These are phyloP conservation scores for Hypoxylon sp. DNA, from an alignment of 2,329 filamentous ascomycete genomes.

Conservation along the genomic window DNA sequence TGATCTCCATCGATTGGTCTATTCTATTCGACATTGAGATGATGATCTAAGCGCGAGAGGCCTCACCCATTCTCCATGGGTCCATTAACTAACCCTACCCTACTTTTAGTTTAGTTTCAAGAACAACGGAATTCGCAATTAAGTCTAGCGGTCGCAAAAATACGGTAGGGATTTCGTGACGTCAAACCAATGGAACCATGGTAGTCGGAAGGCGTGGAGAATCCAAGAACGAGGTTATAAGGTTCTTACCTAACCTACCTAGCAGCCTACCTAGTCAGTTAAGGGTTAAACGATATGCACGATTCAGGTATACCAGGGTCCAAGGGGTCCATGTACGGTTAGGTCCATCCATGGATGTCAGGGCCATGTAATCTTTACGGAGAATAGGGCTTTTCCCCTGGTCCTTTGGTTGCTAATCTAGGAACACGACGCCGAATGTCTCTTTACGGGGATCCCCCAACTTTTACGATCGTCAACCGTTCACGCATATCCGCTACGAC, in stretches of 20 bases:
- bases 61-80: constrained; percentile 20
- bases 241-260: constrained; percentile 24
- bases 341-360: neutral
- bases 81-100: constrained; percentile 15
- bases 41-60: constrained; percentile 38
- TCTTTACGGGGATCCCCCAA: constrained; percentile 24
- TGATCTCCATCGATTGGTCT: constrained; percentile 31
- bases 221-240: constrained; percentile 27
- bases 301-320: constrained; percentile 38
- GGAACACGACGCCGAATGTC: constrained; percentile 35
- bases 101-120: constrained; percentile 12
- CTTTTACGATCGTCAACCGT: constrained; percentile 27
- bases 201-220: constrained; percentile 7
- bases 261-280: too few relatives aligned
- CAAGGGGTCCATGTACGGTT: constrained; percentile 12
- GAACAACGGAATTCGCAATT: constrained; percentile 1
- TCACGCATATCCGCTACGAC: constrained; percentile 17
- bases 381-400: constrained; percentile 26
- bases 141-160: constrained; percentile 21
- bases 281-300: constrained; percentile 19
- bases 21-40: constrained; percentile 19
- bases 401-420: constrained; percentile 36
- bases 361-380: constrained; percentile 25
- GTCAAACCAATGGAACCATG: constrained; percentile 18
- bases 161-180: constrained; percentile 31